Evolutionary conservation across 805 yeast genomes (phyloP).

Genomic region (Yarrowia phangngaensis): DNA sequence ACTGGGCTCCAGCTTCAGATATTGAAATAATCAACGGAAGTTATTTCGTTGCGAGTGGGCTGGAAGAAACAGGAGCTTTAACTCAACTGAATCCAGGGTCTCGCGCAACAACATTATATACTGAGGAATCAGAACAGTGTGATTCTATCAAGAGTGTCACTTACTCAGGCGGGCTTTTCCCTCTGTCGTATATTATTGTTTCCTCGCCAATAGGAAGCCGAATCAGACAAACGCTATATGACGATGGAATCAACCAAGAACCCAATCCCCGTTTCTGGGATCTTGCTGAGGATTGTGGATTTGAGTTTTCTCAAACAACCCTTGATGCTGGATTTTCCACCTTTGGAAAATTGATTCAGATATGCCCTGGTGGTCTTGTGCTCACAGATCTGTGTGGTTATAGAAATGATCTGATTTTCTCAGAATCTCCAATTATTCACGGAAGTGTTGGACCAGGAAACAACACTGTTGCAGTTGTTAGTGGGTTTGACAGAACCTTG

Average conservation of each 20-base stretch:
- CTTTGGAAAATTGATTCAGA: slow-evolving; percentile 3
- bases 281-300: slow-evolving; percentile 11
- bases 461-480: not conserved
- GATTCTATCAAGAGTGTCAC: slow-evolving; percentile 13
- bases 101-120: not conserved
- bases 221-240: slow-evolving; percentile 22
- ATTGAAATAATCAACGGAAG: slow-evolving; percentile 11
- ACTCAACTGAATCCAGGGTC: slow-evolving; percentile 8
- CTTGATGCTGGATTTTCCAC: slow-evolving; percentile 4
- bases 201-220: slow-evolving; percentile 19
- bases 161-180: slow-evolving; percentile 2
- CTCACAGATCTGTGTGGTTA: not conserved
- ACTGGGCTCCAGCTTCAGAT: slow-evolving; percentile 25
- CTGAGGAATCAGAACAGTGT: slow-evolving; percentile 10
- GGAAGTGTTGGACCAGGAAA: slow-evolving; percentile 6
- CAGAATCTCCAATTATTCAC: not conserved
- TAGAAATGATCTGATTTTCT: not conserved
- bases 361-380: not conserved
- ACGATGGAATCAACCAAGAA: slow-evolving; percentile 8
- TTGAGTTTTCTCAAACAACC: slow-evolving; percentile 11
- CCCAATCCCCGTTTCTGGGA: slow-evolving; percentile 25
- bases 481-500: not conserved
- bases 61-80: slow-evolving; percentile 6
- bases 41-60: slow-evolving; percentile 17
- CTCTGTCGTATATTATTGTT: slow-evolving; percentile 2